These are phyloP conservation scores for Volvox reticuliferus DNA, from an alignment of 139 green algal species.

Conservation along the genomic window DNA sequence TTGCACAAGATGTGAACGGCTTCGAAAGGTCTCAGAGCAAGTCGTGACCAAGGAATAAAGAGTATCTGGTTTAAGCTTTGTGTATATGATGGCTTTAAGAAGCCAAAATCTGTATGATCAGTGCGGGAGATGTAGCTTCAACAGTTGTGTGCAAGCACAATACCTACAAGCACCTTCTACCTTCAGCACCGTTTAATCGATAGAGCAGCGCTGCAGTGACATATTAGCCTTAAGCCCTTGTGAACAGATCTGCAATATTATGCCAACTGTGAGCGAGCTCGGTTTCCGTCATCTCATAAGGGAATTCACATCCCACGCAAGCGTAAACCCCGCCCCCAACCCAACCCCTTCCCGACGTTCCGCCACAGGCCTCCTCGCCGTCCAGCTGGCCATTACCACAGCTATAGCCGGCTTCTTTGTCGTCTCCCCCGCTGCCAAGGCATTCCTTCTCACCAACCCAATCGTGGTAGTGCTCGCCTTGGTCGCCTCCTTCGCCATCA, in stretches of 20 bases:
- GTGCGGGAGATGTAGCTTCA: no score
- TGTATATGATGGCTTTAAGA: no score
- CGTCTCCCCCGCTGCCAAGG: slow-evolving; percentile 14
- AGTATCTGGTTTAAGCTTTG: no score
- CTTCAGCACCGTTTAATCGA: neutral
- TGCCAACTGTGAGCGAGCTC: neutral
- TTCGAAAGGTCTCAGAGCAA: no score
- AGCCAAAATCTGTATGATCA: no score
- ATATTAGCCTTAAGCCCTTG: no score
- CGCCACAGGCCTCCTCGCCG: slow-evolving; percentile 43
- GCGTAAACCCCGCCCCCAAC: neutral
- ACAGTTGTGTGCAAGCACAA: no score
- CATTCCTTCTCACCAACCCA: slow-evolving; percentile 55
- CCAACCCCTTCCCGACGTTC: neutral
- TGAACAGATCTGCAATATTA: neutral
- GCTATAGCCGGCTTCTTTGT: slow-evolving; percentile 44
- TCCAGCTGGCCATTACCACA: slow-evolving; percentile 63
- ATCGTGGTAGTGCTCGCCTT: slow-evolving; percentile 45
- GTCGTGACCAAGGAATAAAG: no score
- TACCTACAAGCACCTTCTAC: neutral
- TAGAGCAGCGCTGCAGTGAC: neutral
- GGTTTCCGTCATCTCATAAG: neutral
- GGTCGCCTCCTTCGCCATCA: slow-evolving; percentile 43
- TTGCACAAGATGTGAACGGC: no score
- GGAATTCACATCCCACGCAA: neutral